Evolutionary conservation across 768 basidiomycete species (phyloP), one percentile per base, ranked within the genome.

Genomic region (Termitomyces sp.): DNA sequence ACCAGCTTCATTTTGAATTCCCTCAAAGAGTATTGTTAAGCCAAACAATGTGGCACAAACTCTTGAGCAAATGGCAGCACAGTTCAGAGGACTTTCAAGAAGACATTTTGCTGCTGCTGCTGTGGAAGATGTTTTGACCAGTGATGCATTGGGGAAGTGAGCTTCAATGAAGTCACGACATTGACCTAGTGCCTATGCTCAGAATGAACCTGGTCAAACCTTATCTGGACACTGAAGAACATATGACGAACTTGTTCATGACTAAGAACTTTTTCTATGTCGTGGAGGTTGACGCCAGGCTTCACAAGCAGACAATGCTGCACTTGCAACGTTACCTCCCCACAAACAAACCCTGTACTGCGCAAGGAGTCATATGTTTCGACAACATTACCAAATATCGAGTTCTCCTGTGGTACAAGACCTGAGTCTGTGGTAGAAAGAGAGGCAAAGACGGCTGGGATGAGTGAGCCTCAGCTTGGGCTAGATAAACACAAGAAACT

Each of bases 331-430:
- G 77, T 77, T 21, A 82, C 74, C 63, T 83, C 83, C 14, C 87
- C 89, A 54, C 79, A 73, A 38, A 92, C 73, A 63, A 83, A 86
- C 8, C 73, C 78, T 14, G 68, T 66, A 40, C 70, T 63, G 25
- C 86, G 84, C 46, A 92, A 71, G 34, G 73, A 59, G 64, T 90
- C 85, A 64, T 89, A 91, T 1, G 89, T 88, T 68, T 93, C 90
- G 21, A 82, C 71, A 7, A 93, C 90, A 17, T 73, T 75, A 11
- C 90, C 90, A 62, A 85, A 86, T 35, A 83, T 87, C 16, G 84
- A 84, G 63, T 93, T 93, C 69, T 93, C 90, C 68, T 89, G 87
- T 21, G 90, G 90, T 29, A 92, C 75, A n/a, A 92, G 76, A 25
- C 81, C 90, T 47, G 83, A 75, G 25, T 78, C 70, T 14, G 71